phyloP scores from a whole-genome alignment of 306 rosid species.

The Heteromeles arbutifolia region DNA sequence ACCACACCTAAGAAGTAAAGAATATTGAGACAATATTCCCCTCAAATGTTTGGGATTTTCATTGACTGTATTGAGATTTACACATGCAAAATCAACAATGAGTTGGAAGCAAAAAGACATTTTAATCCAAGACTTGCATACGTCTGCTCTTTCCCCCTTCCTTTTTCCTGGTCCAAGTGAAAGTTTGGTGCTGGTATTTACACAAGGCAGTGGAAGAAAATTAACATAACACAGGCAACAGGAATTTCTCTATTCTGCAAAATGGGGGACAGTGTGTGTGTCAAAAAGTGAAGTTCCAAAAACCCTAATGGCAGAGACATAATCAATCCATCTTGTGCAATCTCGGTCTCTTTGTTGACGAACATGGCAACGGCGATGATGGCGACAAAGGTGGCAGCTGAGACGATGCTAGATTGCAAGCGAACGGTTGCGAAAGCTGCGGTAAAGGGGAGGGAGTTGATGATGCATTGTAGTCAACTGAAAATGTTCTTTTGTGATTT shows the following conservation, averaged over 20 bases:
- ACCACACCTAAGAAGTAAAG: background rate
- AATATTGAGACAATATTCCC: background rate
- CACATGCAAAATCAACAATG: background rate
- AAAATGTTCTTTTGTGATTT: conserved; percentile 26
- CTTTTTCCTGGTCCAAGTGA: background rate
- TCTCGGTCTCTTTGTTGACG: conserved; percentile 51
- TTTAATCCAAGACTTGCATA: background rate
- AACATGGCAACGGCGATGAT: conserved; percentile 15
- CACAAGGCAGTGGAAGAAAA: background rate
- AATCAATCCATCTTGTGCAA: conserved; percentile 20
- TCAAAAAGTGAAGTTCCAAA: background rate
- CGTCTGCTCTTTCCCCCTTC: background rate
- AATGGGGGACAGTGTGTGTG: background rate
- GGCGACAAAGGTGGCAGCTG: background rate
- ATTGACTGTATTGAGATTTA: conserved; percentile 1
- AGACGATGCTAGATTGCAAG: conserved; percentile 30
- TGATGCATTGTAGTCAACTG: conserved; percentile 24
- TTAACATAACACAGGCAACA: background rate
- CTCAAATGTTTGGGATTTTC: conserved; percentile 1
- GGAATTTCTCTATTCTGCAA: background rate
- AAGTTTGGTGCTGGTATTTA: conserved; percentile 6
- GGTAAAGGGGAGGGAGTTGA: conserved; percentile 11
- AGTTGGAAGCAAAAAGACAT: background rate
- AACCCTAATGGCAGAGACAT: background rate
- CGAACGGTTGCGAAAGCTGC: conserved; percentile 10